Base-by-base conservation (phyloP, 495 filamentous ascomycete genomes). In the Neohortaea acidophila region DNA sequence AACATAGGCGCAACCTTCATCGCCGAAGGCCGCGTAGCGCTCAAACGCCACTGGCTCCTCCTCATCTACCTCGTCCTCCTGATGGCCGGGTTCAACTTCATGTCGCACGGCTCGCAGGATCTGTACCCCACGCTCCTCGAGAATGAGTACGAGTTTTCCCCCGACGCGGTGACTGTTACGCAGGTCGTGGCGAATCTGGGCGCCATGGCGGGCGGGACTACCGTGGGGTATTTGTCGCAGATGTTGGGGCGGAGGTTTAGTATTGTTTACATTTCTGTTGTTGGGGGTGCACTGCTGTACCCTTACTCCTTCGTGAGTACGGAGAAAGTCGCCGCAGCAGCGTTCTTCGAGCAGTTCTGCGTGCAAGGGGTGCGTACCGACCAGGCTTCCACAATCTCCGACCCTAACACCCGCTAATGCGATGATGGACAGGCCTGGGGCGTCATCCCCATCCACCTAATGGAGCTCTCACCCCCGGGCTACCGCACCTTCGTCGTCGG, bases 21-120 rank as follows among this genome's bases (percentile, higher is more conserved):
- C 9, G 55, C 62, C 0, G 81, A 89, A 57, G 82, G 81, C 21
- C 79, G 78, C 48, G 73, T 84, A 1, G 81, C 80, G 0, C 46
- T 91, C 10, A 74, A 71, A 49, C 68, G 69, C 11, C 80, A 92
- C 53, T 89, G 84, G 84, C 36, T 84, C 13, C 56, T 92, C 4
- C 61, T 89, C 23, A 61, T 75, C 34, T 92, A 92, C 57, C 62
- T 89, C 23, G 81, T 92, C 14, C 57, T 89, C 14, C 63, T 92
- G 12, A 89, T 89, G 84, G 73, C 83, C 5, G 83, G 83, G 0
- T 87, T 92, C 66, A 92, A 89, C 56, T 89, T 87, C 57, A 83
- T 87, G 81, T 84, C 81, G 17, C 85, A 94, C 52, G 85, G 85
- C 43, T 85, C 80, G 3, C 85, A 94, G 57, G 85, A 94, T 59